Base-by-base conservation (phyloP, 164 flowering plant genomes). In the Echeveria elegans region DNA sequence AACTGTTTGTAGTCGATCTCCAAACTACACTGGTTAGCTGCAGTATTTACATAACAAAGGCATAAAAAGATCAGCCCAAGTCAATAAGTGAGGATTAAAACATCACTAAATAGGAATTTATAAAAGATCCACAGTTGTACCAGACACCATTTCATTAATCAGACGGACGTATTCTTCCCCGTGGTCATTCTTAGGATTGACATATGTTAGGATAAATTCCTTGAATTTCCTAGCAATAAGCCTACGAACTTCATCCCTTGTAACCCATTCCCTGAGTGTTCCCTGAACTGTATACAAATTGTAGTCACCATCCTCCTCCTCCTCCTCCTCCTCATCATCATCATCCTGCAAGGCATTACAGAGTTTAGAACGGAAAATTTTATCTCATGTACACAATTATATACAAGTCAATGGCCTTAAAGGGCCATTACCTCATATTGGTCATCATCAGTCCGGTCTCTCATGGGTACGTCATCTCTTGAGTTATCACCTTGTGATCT, bases 291-390 rank as follows among this genome's bases (percentile, higher is more conserved):
- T 81, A 66, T 94, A 94, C 95, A 94, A 88, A 76, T 82, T 96
- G 69, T 76, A 82, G 72, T 88, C 99, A 11, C 74, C 93, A 62
- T 84, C 96, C n/a, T 88, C 90, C 68, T 86, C 90, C 41, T 87
- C 92, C 1, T 91, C 97, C 66, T 94, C 92, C 88, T 91, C 97
- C 66, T 94, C 92, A 88, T n/a, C n/a, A n/a, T n/a, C n/a, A n/a
- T 89, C 43, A 66, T 63, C 45, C 29, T 37, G 21, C 0, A 18
- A 21, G 18, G 19, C 28, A 63, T 18, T n/a, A n/a, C 0, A 7
- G 19, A 36, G 14, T n/a, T 29, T 34, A 26, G 26, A 21, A 36
- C 8, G 14, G 12, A n/a, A n/a, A n/a, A n/a, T n/a, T n/a, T n/a
- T n/a, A n/a, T n/a, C n/a, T n/a, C n/a, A n/a, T n/a, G 7, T 19